These are phyloP conservation scores for Picochlorum costavermella DNA, from an alignment of 139 green algal species.

Conservation along the genomic window DNA sequence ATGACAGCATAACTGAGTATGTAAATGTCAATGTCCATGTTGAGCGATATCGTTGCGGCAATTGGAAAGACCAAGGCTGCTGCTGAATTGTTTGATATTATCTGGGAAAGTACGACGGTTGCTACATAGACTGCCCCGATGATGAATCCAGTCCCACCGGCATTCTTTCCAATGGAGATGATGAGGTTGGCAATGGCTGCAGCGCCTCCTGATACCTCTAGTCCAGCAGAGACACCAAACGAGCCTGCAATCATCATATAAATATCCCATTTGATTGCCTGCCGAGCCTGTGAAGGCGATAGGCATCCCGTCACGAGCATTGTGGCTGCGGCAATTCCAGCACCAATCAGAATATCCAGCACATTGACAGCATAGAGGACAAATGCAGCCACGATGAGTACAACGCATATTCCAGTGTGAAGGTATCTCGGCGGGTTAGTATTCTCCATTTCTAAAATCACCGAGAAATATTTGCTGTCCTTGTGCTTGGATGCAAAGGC, in stretches of 20 bases:
- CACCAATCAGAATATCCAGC: slow-evolving; percentile 23
- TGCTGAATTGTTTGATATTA: slow-evolving; percentile 54
- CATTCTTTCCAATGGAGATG: slow-evolving; percentile 19
- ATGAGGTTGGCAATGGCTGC: slow-evolving; percentile 36
- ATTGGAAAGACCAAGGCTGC: slow-evolving; percentile 48
- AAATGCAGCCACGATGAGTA: slow-evolving; percentile 44
- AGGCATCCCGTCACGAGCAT: slow-evolving; percentile 63
- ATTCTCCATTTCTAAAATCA: slow-evolving; percentile 47
- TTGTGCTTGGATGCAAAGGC: slow-evolving; percentile 39
- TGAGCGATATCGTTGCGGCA: slow-evolving; percentile 29
- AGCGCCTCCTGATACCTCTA: slow-evolving; percentile 38
- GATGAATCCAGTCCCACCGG: slow-evolving; percentile 32
- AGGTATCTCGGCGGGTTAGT: slow-evolving; percentile 37
- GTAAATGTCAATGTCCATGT: slow-evolving; percentile 31
- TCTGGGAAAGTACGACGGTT: slow-evolving; percentile 41
- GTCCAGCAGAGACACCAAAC: slow-evolving; percentile 32
- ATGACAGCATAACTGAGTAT: slow-evolving; percentile 35
- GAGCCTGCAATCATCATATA: slow-evolving; percentile 45
- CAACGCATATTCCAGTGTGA: slow-evolving; percentile 30
- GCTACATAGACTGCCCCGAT: slow-evolving; percentile 41
- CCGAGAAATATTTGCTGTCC: slow-evolving; percentile 38
- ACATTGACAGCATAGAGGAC: slow-evolving; percentile 13
- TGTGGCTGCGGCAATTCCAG: slow-evolving; percentile 38
- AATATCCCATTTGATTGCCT: slow-evolving; percentile 41
- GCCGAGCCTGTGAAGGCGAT: slow-evolving; percentile 37